These are phyloP conservation scores for Candida wancherniae DNA, from an alignment of 805 yeast species.

Conservation along the genomic window DNA sequence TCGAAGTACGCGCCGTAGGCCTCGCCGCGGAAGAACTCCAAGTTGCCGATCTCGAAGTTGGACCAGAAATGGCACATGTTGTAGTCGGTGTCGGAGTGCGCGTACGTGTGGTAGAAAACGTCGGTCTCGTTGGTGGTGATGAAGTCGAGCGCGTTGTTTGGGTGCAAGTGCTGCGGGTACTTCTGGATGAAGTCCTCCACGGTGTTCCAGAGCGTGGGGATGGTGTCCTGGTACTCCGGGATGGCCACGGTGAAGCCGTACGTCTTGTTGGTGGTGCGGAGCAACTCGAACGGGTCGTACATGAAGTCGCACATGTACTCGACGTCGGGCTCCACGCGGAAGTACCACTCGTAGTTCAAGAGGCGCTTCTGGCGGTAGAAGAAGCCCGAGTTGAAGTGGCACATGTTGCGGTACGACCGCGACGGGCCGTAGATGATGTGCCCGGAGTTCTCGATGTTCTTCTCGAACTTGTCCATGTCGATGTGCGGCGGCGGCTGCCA, in stretches of 20 bases:
- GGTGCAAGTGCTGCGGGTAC: slow-evolving; percentile 43
- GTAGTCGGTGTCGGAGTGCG: slow-evolving; percentile 30
- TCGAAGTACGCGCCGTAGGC: slow-evolving; percentile 44
- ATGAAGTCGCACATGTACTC: slow-evolving; percentile 53
- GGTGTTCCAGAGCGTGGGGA: slow-evolving; percentile 48
- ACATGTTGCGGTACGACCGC: slow-evolving; percentile 57
- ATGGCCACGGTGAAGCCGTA: slow-evolving; percentile 52
- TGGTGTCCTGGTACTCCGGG: slow-evolving; percentile 48
- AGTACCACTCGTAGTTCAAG: slow-evolving; percentile 48
- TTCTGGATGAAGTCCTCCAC: slow-evolving; percentile 42
- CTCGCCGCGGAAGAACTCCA: slow-evolving; percentile 45
- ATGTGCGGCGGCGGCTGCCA: slow-evolving; percentile 39
- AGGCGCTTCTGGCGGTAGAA: slow-evolving; percentile 47
- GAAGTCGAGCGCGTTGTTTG: slow-evolving; percentile 44
- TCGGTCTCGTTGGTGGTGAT: slow-evolving; percentile 41
- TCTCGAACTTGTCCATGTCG: slow-evolving; percentile 25
- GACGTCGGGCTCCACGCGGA: slow-evolving; percentile 60
- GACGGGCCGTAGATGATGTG: slow-evolving; percentile 44
- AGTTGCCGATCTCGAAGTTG: slow-evolving; percentile 53
- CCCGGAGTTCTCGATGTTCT: slow-evolving; percentile 19
- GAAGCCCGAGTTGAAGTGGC: slow-evolving; percentile 69
- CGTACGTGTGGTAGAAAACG: slow-evolving; percentile 12
- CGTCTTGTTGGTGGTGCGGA: slow-evolving; percentile 39
- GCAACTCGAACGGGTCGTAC: slow-evolving; percentile 47
- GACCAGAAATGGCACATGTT: slow-evolving; percentile 78